phyloP scores from a whole-genome alignment of 208 protist genomes.

The Histomonas meleagridis region DNA sequence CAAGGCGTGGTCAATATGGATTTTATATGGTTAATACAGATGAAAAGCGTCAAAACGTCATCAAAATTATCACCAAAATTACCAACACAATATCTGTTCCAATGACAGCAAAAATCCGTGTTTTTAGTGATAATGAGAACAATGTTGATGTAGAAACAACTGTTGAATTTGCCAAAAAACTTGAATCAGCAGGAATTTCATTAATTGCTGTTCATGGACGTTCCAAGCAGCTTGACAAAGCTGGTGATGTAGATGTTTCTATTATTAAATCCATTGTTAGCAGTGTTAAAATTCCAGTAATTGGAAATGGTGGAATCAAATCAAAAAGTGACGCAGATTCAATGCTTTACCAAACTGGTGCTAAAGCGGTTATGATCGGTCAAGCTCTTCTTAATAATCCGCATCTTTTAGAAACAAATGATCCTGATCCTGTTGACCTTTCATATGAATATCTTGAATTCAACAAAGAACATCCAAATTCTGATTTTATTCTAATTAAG shows the following conservation, averaged over 20 bases:
- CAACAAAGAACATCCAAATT: not conserved
- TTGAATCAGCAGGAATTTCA: conserved; percentile 37
- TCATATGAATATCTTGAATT: conserved; percentile 3
- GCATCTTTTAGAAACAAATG: not conserved
- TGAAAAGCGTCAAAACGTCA: not conserved
- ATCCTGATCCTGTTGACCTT: not conserved
- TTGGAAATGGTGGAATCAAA: conserved; percentile 37
- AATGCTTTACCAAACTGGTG: not conserved
- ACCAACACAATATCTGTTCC: conserved; percentile 32
- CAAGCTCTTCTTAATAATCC: conserved; percentile 34
- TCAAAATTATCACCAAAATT: not conserved
- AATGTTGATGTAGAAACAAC: not conserved
- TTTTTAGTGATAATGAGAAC: conserved; percentile 18
- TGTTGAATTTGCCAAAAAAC: conserved; percentile 26
- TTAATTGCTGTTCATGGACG: conserved; percentile 39
- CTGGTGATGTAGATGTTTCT: not conserved
- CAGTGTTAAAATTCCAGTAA: conserved; percentile 33
- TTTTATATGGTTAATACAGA: conserved; percentile 44
- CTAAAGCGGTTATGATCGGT: conserved; percentile 22
- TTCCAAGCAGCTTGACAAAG: not conserved
- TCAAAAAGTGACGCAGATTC: not conserved
- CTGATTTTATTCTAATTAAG: not conserved
- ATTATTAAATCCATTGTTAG: conserved; percentile 33
- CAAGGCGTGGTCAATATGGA: conserved; percentile 49
- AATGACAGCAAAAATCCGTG: conserved; percentile 47